phyloP scores from a whole-genome alignment of 306 rosid genomes.

The Inga laurina region DNA sequence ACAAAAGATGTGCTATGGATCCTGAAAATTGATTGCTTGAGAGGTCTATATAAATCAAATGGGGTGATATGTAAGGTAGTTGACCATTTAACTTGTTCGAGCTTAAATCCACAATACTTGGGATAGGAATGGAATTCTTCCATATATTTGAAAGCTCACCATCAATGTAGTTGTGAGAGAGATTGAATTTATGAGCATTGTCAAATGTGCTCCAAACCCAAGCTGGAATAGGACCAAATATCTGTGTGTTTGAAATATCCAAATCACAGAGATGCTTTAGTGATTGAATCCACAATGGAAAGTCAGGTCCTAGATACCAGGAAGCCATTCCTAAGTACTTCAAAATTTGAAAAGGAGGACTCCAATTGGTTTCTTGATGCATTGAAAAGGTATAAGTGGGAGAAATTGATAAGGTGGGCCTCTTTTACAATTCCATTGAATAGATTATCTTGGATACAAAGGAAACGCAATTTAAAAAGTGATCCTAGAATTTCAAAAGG shows the following conservation, averaged over 20 bases:
- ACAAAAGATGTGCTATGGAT: too few relatives aligned
- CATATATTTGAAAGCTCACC: background rate
- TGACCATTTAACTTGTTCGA: background rate
- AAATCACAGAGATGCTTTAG: background rate
- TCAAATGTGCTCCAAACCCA: conserved; percentile 10
- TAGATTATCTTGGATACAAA: background rate
- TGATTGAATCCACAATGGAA: conserved; percentile 28
- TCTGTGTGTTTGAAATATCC: background rate
- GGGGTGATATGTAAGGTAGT: background rate
- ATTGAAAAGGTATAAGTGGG: background rate
- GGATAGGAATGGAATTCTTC: background rate
- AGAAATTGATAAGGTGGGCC: conserved; percentile 14
- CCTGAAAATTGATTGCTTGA: conserved; percentile 21
- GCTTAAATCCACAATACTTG: background rate
- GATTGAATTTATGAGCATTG: background rate
- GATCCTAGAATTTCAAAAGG: too few relatives aligned
- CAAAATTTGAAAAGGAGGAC: too few relatives aligned
- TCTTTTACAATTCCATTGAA: background rate
- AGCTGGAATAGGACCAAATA: background rate
- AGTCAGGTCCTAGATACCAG: conserved; percentile 30
- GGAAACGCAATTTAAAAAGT: too few relatives aligned
- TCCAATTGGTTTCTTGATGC: conserved; percentile 15
- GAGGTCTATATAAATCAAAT: background rate
- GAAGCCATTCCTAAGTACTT: background rate
- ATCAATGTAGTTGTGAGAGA: background rate